Percentiles rank a stretch among this genome's conserved stretches.
These are phyloP conservation scores for Colletotrichum shisoi DNA, from an alignment of 2,329 filamentous ascomycete genomes.

Conservation along the genomic window DNA sequence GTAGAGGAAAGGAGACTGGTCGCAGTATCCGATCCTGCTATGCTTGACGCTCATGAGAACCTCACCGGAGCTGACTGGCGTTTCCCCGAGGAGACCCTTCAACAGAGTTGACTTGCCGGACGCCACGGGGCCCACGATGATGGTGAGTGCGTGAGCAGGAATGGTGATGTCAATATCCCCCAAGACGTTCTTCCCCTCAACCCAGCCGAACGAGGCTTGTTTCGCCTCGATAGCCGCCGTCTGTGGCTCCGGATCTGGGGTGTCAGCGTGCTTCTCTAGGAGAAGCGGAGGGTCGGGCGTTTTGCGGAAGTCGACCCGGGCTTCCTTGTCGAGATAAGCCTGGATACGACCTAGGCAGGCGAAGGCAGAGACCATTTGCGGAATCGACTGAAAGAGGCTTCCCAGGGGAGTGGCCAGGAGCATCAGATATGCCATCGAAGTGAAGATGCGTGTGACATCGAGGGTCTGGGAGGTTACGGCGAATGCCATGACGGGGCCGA, in stretches of 20 bases:
- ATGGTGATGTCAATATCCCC: slow-evolving; percentile 47
- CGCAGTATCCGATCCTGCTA: slow-evolving; percentile 45
- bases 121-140: slow-evolving; percentile 52
- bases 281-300: not conserved
- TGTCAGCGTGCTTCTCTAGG: not conserved
- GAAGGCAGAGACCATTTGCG: slow-evolving; percentile 45
- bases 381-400: slow-evolving; percentile 46
- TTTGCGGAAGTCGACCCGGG: slow-evolving; percentile 39
- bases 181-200: slow-evolving; percentile 43
- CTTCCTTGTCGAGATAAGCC: slow-evolving; percentile 47
- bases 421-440: slow-evolving; percentile 47
- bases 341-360: slow-evolving; percentile 50
- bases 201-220: slow-evolving; percentile 47
- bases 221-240: not conserved
- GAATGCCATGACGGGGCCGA: slow-evolving; percentile 49
- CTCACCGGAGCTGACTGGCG: slow-evolving; percentile 39
- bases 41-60: slow-evolving; percentile 33
- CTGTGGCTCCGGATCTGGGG: not conserved
- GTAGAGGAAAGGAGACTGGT: slow-evolving; percentile 47
- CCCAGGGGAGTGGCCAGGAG: slow-evolving; percentile 48
- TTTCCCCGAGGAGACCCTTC: slow-evolving; percentile 49
- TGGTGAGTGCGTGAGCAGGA: slow-evolving; percentile 46
- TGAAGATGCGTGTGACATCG: slow-evolving; percentile 46
- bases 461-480: slow-evolving; percentile 44
- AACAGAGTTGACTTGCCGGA: slow-evolving; percentile 53